Evolutionary conservation across 2,329 filamentous ascomycete genomes (phyloP).

Genomic region (Xylariaceae sp.): DNA sequence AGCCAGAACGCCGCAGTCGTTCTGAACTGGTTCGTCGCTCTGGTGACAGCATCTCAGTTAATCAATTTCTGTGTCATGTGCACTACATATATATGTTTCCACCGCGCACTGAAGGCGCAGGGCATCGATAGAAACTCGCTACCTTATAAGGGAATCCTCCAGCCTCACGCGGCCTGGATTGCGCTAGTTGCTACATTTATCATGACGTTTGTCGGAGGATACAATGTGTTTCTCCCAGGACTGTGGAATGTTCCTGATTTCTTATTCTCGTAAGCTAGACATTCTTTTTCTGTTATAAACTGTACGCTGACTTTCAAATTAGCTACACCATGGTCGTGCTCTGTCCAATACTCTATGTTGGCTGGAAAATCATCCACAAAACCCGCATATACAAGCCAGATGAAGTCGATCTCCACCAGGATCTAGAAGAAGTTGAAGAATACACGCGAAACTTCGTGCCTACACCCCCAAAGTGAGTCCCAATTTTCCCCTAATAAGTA

Average conservation of each 20-base stretch:
- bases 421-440: constrained; percentile 63
- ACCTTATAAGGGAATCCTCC: constrained; percentile 9
- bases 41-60: constrained; percentile 8
- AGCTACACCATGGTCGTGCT: constrained; percentile 69
- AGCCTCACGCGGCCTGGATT: constrained; percentile 8
- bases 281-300: too few species aligned
- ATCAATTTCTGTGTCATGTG: constrained; percentile 9
- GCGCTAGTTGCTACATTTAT: constrained; percentile 7
- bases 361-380: constrained; percentile 67
- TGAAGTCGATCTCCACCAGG: constrained; percentile 59
- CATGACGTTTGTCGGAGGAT: constrained; percentile 8
- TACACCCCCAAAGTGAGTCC: constrained; percentile 45
- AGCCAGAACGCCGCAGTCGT: constrained; percentile 7
- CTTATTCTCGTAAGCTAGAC: constrained; percentile 57
- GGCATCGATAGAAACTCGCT: constrained; percentile 20
- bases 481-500: neutral
- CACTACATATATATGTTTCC: constrained; percentile 9
- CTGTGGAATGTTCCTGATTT: constrained; percentile 62
- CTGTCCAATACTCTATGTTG: constrained; percentile 64
- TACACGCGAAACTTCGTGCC: constrained; percentile 60
- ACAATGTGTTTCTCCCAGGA: constrained; percentile 8
- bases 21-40: constrained; percentile 9
- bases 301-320: neutral
- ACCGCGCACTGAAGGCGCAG: constrained; percentile 16
- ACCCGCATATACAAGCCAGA: constrained; percentile 53